phyloP scores from a whole-genome alignment of 2,329 filamentous ascomycete species.

The Pyrenochaeta sp. region DNA sequence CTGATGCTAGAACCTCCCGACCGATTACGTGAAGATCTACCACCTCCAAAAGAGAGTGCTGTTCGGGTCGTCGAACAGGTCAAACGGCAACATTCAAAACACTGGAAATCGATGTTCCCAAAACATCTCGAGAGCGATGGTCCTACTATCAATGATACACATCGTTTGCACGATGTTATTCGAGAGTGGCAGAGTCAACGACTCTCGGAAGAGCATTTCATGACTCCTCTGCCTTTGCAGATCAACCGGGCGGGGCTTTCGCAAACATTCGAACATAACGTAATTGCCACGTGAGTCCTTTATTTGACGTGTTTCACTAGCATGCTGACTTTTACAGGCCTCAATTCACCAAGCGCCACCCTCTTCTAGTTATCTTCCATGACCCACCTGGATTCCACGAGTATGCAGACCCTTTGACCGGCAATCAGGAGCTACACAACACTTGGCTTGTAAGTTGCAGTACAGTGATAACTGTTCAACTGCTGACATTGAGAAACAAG shows the following conservation, averaged over 20 bases:
- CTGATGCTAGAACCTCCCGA: conserved; percentile 94
- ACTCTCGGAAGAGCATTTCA: conserved; percentile 74
- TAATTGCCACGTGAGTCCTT: conserved; percentile 72
- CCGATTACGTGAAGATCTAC: conserved; percentile 55
- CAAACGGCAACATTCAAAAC: conserved; percentile 66
- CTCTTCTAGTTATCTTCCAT: conserved; percentile 85
- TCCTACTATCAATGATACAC: conserved; percentile 40
- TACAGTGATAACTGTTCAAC: conserved; percentile 38
- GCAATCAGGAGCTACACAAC: conserved; percentile 81
- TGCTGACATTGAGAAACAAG: conserved; percentile 62
- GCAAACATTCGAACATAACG: conserved; percentile 83
- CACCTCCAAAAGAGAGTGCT: conserved; percentile 58
- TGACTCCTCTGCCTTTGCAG: conserved; percentile 80
- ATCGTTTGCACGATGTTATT: conserved; percentile 80
- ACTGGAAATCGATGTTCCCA: conserved; percentile 89
- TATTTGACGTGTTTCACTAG: neutral
- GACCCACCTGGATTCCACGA: conserved; percentile 69
- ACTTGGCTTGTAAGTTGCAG: conserved; percentile 78
- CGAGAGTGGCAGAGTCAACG: conserved; percentile 76
- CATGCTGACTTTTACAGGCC: conserved; percentile 55
- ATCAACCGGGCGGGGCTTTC: conserved; percentile 77
- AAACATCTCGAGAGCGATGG: conserved; percentile 54
- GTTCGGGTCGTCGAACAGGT: conserved; percentile 65
- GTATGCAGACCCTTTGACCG: conserved; percentile 61
- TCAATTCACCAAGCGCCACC: conserved; percentile 69